phyloP scores from a whole-genome alignment of 192 early-diverging fungal species.

The Coemansia erecta region DNA sequence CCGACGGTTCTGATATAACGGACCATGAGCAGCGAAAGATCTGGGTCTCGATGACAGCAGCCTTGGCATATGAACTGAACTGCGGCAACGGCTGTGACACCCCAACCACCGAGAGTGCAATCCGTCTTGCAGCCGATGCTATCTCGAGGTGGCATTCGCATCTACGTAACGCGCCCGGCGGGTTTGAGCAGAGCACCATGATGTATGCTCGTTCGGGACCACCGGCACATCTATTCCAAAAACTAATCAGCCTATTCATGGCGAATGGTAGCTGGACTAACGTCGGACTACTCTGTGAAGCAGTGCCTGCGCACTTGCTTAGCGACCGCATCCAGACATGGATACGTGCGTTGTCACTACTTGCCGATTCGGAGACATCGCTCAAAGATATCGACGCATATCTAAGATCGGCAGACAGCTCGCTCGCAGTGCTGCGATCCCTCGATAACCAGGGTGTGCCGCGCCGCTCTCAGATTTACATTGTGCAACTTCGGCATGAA shows the following conservation, averaged over 20 bases:
- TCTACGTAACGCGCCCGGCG: neutral
- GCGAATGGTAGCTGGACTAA: constrained; percentile 20
- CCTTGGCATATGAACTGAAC: no score
- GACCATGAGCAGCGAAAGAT: neutral
- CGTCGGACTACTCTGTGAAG: constrained; percentile 16
- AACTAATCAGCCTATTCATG: constrained; percentile 22
- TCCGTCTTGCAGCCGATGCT: constrained; percentile 4
- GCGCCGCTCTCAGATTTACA: constrained; percentile 22
- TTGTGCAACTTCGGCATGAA: constrained; percentile 39
- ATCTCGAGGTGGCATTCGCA: constrained; percentile 14
- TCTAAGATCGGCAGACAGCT: constrained; percentile 4
- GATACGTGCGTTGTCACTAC: constrained; percentile 15
- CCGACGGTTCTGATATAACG: constrained; percentile 1
- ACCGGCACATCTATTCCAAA: constrained; percentile 27
- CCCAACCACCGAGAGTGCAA: no score
- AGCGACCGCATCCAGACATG: constrained; percentile 18
- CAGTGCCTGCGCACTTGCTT: constrained; percentile 14
- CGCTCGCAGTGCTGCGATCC: constrained; percentile 16
- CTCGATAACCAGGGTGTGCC: constrained; percentile 19
- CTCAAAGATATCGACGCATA: constrained; percentile 12
- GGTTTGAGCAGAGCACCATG: neutral
- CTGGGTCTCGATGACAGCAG: constrained; percentile 1
- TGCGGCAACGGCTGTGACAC: no score
- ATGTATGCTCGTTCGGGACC: constrained; percentile 20
- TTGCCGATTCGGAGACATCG: constrained; percentile 29